phyloP scores from a whole-genome alignment of 2,329 filamentous ascomycete species.

The Aureobasidium sp. region DNA sequence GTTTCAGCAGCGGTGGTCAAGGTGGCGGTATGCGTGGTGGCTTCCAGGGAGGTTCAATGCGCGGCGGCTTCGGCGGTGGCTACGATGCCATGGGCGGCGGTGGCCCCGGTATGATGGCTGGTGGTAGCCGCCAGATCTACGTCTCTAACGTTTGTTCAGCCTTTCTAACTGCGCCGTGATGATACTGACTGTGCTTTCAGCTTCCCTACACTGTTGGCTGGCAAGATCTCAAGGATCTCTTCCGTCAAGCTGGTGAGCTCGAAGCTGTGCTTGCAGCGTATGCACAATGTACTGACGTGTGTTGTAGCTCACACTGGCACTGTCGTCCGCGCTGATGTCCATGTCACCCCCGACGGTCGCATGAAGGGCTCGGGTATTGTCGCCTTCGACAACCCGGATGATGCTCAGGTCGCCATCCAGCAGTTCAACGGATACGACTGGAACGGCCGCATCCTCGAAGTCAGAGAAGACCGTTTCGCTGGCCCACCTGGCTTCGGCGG shows the following conservation, averaged over 20 bases:
- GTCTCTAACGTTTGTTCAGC: constrained; percentile 84
- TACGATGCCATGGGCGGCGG: constrained; percentile 41
- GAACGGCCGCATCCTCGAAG: constrained; percentile 89
- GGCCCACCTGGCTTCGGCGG: constrained; percentile 43
- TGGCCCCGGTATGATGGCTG: constrained; percentile 47
- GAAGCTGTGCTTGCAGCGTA: background rate
- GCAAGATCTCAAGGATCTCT: constrained; percentile 98
- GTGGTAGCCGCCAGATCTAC: constrained; percentile 83
- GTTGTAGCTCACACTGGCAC: constrained; percentile 52
- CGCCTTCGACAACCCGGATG: constrained; percentile 88
- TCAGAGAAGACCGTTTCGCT: constrained; percentile 93
- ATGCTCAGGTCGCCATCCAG: constrained; percentile 90
- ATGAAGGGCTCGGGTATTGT: constrained; percentile 97
- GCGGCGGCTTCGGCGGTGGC: constrained; percentile 45
- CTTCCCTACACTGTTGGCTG: constrained; percentile 96
- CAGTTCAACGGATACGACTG: constrained; percentile 99
- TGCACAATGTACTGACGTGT: constrained; percentile 2
- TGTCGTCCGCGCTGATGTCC: constrained; percentile 92
- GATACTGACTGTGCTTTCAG: constrained; percentile 44
- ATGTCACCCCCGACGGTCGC: constrained; percentile 81
- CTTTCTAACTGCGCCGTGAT: constrained; percentile 19
- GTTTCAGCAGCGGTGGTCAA: constrained; percentile 67
- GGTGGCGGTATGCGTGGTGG: constrained; percentile 43
- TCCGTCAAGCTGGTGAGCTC: constrained; percentile 89
- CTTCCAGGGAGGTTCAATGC: constrained; percentile 40